Evolutionary conservation across 1,284 basidiomycete genomes (phyloP).

Genomic region (Mycena sp.): DNA sequence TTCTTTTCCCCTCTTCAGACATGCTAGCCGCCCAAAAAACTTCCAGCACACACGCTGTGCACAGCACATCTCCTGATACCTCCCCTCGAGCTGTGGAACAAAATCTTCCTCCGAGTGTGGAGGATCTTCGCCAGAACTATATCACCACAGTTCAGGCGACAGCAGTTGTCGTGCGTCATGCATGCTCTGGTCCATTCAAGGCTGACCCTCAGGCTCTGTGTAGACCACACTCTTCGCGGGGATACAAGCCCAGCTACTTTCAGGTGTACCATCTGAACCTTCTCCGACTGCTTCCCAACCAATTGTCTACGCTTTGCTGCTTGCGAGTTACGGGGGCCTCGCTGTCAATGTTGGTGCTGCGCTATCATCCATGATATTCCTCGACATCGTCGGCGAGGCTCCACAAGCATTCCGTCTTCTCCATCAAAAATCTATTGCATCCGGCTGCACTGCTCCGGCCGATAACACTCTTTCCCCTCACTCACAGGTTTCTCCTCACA

Average conservation of each 20-base stretch:
- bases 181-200: too few relatives aligned
- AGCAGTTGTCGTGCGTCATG: slow-evolving; percentile 5
- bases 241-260: slow-evolving; percentile 8
- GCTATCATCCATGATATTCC: slow-evolving; percentile 8
- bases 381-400: slow-evolving; percentile 6
- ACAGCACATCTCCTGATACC: too few relatives aligned
- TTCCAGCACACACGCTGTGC: too few relatives aligned
- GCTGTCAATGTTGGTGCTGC: slow-evolving; percentile 3
- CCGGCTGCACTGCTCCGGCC: not conserved
- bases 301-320: not conserved
- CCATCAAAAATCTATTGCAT: not conserved
- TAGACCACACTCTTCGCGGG: slow-evolving; percentile 9
- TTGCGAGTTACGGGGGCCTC: slow-evolving; percentile 10
- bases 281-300: not conserved
- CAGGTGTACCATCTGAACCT: not conserved
- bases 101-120: slow-evolving; percentile 2
- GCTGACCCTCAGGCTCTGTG: not conserved
- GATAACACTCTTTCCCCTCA: not conserved
- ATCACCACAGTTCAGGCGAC: slow-evolving; percentile 4
- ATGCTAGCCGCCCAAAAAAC: too few relatives aligned
- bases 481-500: too few relatives aligned
- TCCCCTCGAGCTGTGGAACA: too few relatives aligned
- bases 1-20: too few relatives aligned
- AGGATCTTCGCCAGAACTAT: slow-evolving; percentile 6
- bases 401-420: not conserved